These are phyloP conservation scores for Allium cepa DNA, from an alignment of 106 monocot species.

Conservation along the genomic window DNA sequence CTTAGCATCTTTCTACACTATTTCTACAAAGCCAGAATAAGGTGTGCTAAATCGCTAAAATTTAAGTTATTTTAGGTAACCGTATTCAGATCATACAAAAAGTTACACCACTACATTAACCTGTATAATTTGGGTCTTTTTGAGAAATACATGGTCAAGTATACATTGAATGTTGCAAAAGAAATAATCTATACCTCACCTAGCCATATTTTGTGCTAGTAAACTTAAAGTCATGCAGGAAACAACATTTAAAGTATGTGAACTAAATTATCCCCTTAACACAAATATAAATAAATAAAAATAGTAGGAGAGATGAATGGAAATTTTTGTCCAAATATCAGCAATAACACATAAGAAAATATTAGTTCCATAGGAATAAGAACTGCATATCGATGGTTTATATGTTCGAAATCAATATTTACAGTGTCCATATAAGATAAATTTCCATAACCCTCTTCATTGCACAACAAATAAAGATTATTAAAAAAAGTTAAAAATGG, in stretches of 20 bases:
- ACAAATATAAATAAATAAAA: no score
- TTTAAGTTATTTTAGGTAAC: no score
- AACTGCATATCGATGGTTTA: slow-evolving; percentile 71
- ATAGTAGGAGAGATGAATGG: no score
- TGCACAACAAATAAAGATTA: no score
- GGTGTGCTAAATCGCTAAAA: slow-evolving; percentile 65
- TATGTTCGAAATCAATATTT: slow-evolving; percentile 65
- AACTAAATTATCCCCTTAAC: no score
- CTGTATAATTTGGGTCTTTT: not conserved
- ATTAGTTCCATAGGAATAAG: slow-evolving; percentile 69
- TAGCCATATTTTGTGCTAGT: no score
- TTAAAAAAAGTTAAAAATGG: no score
- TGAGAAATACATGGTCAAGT: not conserved
- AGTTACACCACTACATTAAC: not conserved
- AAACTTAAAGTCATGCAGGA: not conserved
- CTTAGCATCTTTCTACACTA: slow-evolving; percentile 65
- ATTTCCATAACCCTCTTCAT: no score
- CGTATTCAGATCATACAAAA: no score
- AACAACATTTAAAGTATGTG: not conserved
- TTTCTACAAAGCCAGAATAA: slow-evolving; percentile 63
- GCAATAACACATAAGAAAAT: slow-evolving; percentile 44
- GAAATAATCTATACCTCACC: no score
- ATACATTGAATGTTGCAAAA: no score
- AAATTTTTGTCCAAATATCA: not conserved
- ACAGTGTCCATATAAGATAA: slow-evolving; percentile 16